Base-by-base conservation (phyloP, 2,329 filamentous ascomycete species). In the Onygena corvina region DNA sequence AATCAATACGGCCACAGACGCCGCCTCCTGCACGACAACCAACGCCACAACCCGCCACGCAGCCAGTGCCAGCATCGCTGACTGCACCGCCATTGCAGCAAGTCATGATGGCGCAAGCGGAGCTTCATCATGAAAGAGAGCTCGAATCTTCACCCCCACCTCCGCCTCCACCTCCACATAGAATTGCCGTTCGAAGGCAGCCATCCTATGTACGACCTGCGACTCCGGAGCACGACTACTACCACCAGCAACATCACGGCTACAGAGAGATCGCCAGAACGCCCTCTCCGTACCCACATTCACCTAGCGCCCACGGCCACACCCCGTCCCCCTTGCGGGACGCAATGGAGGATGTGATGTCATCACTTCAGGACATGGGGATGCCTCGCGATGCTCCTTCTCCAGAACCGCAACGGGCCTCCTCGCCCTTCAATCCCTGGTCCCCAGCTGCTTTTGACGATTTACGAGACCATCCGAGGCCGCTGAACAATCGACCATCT, bases 271-370 rank as follows among this genome's bases (percentile, higher is more conserved):
- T 67, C 21, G 57, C 66, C 16, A 63, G 74, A 54, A 71, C 68
- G 7, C 70, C 72, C 4, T 77, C 76, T 6, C 71, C 73, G 7
- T 63, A 60, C 11, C 63, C 65, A 8, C 65, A 79, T 3, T 88
- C 86, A 3, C 80, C 84, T 1, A 78, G 74, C 40, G 71, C 72
- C 33, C 77, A 75, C 38, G 80, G 80, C 1, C 71, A 86, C 63
- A 98, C 92, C 0, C 92, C 92, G 1, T 96, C 92, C 2, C 92
- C 92, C 0, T 71, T 98, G 2, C 77, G 92, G 52, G 87, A 89
- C 64, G 92, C 92, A 1, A 98, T 98, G 88, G 90, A 96, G 61
- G 90, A 93, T 65, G 89, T 98, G 3, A 95, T 96, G 80, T 87
- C 92, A 56, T 93, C 92, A 50, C 68, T 98, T 36, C 83, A 94